Conservation (phyloP, 495 filamentous ascomycete species). For the Podospora appendiculata region DNA sequence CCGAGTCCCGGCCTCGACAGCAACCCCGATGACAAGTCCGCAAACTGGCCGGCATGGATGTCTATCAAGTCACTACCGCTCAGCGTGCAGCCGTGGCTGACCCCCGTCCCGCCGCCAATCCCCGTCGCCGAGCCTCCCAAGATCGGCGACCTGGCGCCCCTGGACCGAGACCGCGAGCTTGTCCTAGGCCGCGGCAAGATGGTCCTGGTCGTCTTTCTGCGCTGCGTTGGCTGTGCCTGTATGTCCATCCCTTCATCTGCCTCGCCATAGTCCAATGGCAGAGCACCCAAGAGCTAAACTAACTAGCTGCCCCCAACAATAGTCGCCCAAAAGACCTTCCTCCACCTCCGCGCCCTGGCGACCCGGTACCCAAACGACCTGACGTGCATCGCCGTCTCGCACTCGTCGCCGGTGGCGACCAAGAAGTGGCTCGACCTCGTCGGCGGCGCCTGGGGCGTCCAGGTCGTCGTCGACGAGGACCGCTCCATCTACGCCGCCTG, state of each 20-base stretch:
- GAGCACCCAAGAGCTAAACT: too few species aligned
- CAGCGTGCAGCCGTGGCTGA: constrained; percentile 38
- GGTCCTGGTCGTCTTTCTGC: constrained; percentile 42
- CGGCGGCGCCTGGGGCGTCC: constrained; percentile 38
- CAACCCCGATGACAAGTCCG: constrained; percentile 14
- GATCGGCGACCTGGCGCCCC: constrained; percentile 41
- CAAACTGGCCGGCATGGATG: constrained; percentile 31
- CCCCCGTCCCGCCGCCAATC: constrained; percentile 37
- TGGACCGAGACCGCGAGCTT: constrained; percentile 35
- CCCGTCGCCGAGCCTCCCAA: constrained; percentile 32
- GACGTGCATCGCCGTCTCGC: constrained; percentile 46
- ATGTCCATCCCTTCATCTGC: constrained; percentile 2
- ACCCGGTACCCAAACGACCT: constrained; percentile 30
- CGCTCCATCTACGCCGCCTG: constrained; percentile 43
- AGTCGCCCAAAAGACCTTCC: constrained; percentile 52
- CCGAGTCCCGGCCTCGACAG: constrained; percentile 13
- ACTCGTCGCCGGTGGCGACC: constrained; percentile 39
- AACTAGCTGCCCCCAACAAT: not conserved
- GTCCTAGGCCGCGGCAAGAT: constrained; percentile 27
- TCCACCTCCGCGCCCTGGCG: constrained; percentile 39
- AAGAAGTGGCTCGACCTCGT: constrained; percentile 41
- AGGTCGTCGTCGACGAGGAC: constrained; percentile 45
- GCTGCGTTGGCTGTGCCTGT: constrained; percentile 52
- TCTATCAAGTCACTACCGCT: constrained; percentile 34
- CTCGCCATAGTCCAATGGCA: too few species aligned